Evolutionary conservation across 306 rosid species (phyloP), one percentile per base, ranked within the genome.

Genomic region (Corylus americana): DNA sequence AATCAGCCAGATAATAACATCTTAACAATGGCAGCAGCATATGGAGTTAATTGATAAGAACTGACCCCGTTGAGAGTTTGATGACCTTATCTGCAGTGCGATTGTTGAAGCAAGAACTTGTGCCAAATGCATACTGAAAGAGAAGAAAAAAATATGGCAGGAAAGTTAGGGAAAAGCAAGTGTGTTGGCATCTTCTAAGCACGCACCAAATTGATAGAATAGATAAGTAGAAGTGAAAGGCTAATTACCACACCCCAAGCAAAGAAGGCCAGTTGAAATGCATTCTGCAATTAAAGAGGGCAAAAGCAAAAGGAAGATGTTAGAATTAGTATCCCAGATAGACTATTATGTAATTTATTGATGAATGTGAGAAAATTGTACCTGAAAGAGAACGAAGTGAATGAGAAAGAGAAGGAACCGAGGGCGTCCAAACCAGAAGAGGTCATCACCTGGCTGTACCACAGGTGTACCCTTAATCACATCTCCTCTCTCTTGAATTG

Each of bases 361-460:
- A 49, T 48, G 25, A 1, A 42, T 31, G 68, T 72, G 71, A 62
- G 11, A 22, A 45, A 18, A 9, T 31, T 31, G 35, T 64, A 90
- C 98, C 96, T 86, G 95, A 77, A 94, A 92, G 71, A 94, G 90
- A 76, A 85, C 93, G 68, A 91, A 76, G 82, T 92, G 97, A 77
- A 94, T 75, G 78, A 90, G 71, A 58, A 72, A 88, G 77, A 94
- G 97, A 61, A 91, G 80, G 74, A 92, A 78, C 2, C 74, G 68
- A 0, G 98, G 98, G 7, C 59, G 62, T 11, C 89, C 89, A 66
- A 94, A 94, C 98, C 98, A 94, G 68, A 94, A 94, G 48, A 89
- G 86, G 1, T 92, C 86, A 53, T 94, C 97, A 4, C 92, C 84
- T 18, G 94, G 92, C 75, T 92, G 83, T 78, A 92, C 97, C 59